Percentiles rank a stretch among this genome's conserved stretches.
These are phyloP conservation scores for Colletotrichum navitas DNA, from an alignment of 2,329 filamentous ascomycete genomes.

Conservation along the genomic window DNA sequence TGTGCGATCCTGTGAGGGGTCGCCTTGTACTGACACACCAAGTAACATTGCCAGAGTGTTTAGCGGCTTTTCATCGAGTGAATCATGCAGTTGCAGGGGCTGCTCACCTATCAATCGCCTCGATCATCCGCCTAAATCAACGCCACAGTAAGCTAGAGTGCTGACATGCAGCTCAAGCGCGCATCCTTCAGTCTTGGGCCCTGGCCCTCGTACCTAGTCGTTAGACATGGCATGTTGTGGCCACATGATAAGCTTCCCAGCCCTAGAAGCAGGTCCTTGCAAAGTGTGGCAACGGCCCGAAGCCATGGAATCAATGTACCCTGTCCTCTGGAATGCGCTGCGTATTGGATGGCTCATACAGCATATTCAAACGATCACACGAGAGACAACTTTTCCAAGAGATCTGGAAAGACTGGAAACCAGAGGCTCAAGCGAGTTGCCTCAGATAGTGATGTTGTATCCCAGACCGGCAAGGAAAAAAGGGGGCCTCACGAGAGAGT, in stretches of 20 bases:
- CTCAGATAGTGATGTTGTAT: not conserved
- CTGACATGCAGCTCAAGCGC: conserved; percentile 4
- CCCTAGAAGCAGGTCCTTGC: conserved; percentile 9
- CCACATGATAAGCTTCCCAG: not conserved
- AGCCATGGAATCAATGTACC: not conserved
- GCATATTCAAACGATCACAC: no score
- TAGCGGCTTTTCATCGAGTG: not conserved
- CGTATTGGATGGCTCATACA: not conserved
- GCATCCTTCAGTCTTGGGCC: not conserved
- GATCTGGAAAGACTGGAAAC: not conserved
- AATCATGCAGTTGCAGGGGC: conserved; percentile 7
- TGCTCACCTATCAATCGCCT: not conserved
- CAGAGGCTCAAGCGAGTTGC: no score
- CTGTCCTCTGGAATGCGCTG: not conserved
- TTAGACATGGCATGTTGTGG: not conserved
- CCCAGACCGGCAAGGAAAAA: not conserved
- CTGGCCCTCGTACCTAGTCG: no score
- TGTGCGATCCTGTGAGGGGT: no score
- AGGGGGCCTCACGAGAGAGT: not conserved
- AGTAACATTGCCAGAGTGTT: not conserved
- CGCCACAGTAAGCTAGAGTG: not conserved
- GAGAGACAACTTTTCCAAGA: no score
- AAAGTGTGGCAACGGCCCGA: not conserved
- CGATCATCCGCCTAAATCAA: not conserved
- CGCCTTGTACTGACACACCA: no score